Base-by-base conservation (phyloP, 352 stramenopile genomes). In the Paralagenidium karlingii region DNA sequence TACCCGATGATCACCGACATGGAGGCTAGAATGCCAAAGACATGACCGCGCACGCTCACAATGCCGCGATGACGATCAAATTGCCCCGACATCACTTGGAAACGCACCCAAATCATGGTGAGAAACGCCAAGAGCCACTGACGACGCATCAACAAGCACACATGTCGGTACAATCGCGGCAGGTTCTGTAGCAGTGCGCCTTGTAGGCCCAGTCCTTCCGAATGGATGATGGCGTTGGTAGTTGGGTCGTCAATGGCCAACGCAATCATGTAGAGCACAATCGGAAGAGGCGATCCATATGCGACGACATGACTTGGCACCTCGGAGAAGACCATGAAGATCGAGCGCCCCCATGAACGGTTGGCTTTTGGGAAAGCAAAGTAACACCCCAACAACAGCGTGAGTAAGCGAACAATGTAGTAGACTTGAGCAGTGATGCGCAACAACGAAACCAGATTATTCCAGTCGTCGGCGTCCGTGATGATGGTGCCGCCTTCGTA, bases 381-480 rank as follows among this genome's bases (percentile, higher is more conserved):
- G 21, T 58, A 63, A 16, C 60, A 65, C 27, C 54, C 60, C 3
- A 51, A 20, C 3, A 65, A 25, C 19, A 76, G 47, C 4, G 40
- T 57, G 6, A 54, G 8, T n/a, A 76, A 34, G 2, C 63, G 53
- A 11, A 68, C 40, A 34, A 58, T 43, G 34, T 69, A 55, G 45
- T 76, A 76, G 12, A 59, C 15, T 20, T 76, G 63, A 5, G 57
- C 60, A 29, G 65, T 56, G 37, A 52, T 68, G 3, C 63, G 60
- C 31, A 76, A 48, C 2, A 47, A 54, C 27, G 53, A 63, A 27
- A 58, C 61, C 25, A 76, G 52, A 33, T 62, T 58, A 10, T 51
- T 58, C 63, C 63, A 76, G 25, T 76, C 63, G 19, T 73, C 59
- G 18, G 57, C 63, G 37, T 76, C 63, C 1, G 60, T 76, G 47